These are phyloP conservation scores for Narthecium ossifragum DNA, from an alignment of 106 monocot genomes.

Conservation along the genomic window DNA sequence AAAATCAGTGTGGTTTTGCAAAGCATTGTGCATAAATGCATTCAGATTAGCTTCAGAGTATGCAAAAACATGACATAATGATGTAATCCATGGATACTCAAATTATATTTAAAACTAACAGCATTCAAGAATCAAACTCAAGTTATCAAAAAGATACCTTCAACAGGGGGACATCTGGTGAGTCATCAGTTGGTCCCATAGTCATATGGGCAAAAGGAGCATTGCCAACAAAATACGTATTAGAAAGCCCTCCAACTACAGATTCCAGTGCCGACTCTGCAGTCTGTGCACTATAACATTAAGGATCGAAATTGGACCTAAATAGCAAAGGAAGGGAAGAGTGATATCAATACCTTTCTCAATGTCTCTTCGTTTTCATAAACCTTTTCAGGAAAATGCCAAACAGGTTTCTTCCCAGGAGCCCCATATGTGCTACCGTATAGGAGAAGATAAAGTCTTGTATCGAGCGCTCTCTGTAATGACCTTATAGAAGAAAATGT, in stretches of 20 bases:
- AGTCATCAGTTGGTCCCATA: conserved; percentile 27
- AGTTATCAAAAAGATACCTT: conserved; percentile 46
- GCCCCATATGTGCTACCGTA: conserved; percentile 66
- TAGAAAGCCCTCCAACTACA: conserved; percentile 65
- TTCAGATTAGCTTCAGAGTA: too few relatives aligned
- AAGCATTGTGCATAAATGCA: too few relatives aligned
- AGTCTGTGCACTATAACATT: conserved; percentile 77
- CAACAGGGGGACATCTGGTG: conserved; percentile 27
- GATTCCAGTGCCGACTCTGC: conserved; percentile 85
- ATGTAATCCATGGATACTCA: too few relatives aligned
- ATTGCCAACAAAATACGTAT: conserved; percentile 95
- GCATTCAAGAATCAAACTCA: too few relatives aligned
- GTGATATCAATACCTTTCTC: conserved; percentile 40
- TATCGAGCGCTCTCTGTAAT: conserved; percentile 83
- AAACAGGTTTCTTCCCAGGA: conserved; percentile 60
- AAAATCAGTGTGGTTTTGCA: too few relatives aligned
- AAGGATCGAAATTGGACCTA: neutral
- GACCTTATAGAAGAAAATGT: conserved; percentile 41
- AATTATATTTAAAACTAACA: too few relatives aligned
- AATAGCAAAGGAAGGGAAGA: neutral
- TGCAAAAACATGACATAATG: too few relatives aligned
- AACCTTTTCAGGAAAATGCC: conserved; percentile 97
- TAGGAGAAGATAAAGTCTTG: conserved; percentile 91
- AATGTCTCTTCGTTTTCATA: conserved; percentile 91
- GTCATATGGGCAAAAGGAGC: conserved; percentile 83